Conservation (phyloP, 176 grass and related monocot species). For the Carex kokanica region DNA sequence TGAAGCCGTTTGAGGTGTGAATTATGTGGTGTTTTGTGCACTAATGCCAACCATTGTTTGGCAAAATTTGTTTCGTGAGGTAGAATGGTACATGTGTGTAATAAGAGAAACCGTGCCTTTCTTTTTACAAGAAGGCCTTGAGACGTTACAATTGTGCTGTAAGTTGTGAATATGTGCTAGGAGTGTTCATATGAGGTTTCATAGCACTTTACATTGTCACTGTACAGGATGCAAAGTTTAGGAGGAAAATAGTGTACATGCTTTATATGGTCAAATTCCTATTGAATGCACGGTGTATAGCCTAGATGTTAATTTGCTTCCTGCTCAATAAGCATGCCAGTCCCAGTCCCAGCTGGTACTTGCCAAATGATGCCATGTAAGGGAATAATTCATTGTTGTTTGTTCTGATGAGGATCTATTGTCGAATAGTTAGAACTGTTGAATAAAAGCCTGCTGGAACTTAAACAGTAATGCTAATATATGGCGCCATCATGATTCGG, state of each 20-base stretch:
- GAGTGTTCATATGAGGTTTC: not conserved
- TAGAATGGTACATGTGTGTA: not conserved
- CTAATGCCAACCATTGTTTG: not conserved
- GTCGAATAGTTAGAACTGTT: too few species aligned
- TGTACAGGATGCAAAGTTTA: too few species aligned
- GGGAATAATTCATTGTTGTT: too few species aligned
- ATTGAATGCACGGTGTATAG: not conserved
- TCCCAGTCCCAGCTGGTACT: not conserved
- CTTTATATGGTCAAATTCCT: not conserved
- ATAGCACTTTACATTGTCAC: not conserved
- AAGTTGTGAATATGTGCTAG: not conserved
- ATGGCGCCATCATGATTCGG: too few species aligned
- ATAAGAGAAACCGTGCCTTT: not conserved
- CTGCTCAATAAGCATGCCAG: not conserved
- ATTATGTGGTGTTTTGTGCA: not conserved
- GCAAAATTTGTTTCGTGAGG: not conserved
- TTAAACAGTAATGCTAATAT: too few species aligned
- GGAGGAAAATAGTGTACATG: too few species aligned
- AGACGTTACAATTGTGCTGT: too few species aligned
- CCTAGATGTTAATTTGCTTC: not conserved
- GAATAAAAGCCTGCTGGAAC: too few species aligned
- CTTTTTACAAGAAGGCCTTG: too few species aligned
- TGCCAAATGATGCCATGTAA: not conserved
- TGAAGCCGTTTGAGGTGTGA: conserved; percentile 43
- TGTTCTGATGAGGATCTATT: too few species aligned